phyloP scores from a whole-genome alignment of 805 yeast genomes.

The Ogataea paradorogensis region DNA sequence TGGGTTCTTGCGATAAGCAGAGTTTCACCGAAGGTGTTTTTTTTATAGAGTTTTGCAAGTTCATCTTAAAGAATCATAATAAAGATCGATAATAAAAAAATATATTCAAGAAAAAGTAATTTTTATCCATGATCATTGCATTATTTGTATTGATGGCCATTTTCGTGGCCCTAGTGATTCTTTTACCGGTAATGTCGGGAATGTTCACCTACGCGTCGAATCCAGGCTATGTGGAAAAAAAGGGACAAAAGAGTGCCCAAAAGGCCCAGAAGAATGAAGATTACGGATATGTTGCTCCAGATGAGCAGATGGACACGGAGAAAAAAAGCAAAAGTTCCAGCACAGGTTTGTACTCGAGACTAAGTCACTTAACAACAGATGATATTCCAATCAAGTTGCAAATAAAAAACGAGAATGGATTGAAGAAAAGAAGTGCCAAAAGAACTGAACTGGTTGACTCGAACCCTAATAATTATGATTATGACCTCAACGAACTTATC shows the following conservation, averaged over 20 bases:
- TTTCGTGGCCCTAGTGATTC: slow-evolving; percentile 21
- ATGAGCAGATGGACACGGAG: slow-evolving; percentile 20
- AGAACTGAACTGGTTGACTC: slow-evolving; percentile 10
- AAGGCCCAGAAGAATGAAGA: slow-evolving; percentile 1
- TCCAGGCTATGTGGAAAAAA: slow-evolving; percentile 24
- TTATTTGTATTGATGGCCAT: slow-evolving; percentile 20
- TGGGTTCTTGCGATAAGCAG: slow-evolving; percentile 2
- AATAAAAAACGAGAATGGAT: slow-evolving; percentile 16
- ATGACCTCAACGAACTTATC: slow-evolving; percentile 46
- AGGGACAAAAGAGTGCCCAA: slow-evolving; percentile 3
- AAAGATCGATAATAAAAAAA: background rate
- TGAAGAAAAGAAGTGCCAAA: slow-evolving; percentile 20
- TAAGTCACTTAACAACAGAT: slow-evolving; percentile 25
- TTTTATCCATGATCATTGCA: slow-evolving; percentile 14
- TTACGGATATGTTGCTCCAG: slow-evolving; percentile 32
- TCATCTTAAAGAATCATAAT: slow-evolving; percentile 1
- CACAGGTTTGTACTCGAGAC: slow-evolving; percentile 24
- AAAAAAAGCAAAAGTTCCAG: slow-evolving; percentile 16
- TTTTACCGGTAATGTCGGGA: slow-evolving; percentile 30
- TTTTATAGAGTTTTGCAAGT: background rate
- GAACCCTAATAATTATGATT: slow-evolving; percentile 46
- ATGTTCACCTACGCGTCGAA: slow-evolving; percentile 27
- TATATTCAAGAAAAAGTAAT: background rate
- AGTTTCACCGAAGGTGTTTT: slow-evolving; percentile 3
- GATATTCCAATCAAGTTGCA: slow-evolving; percentile 32